Evolutionary conservation across 371 early-diverging fungal genomes (phyloP), one percentile per base, ranked within the genome.

Genomic region (Mortierella sp.): DNA sequence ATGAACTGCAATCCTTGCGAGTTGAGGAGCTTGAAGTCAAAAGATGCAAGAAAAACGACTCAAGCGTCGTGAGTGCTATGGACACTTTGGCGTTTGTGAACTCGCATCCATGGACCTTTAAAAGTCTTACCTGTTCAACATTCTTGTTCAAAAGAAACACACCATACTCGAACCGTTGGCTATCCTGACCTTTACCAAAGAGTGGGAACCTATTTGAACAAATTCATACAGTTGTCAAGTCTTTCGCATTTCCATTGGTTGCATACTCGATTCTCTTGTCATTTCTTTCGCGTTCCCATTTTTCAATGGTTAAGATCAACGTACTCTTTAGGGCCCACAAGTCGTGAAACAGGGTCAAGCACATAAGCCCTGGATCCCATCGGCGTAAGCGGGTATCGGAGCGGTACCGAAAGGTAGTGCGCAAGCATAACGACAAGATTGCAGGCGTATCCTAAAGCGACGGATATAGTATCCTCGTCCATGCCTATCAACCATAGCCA

Each of bases 61-160:
- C 41, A 24, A 54, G n/a, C n/a, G n/a, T n/a, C n/a, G n/a, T n/a
- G n/a, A n/a, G n/a, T n/a, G n/a, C n/a, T n/a, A n/a, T n/a, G n/a
- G n/a, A n/a, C n/a, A n/a, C n/a, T n/a, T n/a, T 0, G 49, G 9
- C 34, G 40, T 47, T 14, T 44, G 28, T 14, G 14, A 27, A 55
- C 2, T 22, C 1, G 8, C 24, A n/a, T 37, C 27, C 9, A 27
- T 1, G n/a, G n/a, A n/a, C n/a, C n/a, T n/a, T 14, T 19, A n/a
- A 6, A 25, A 40, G 7, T 12, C n/a, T 25, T 80, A 90, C 91
- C 86, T 94, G 94, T 67, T 95, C 95, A 58, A 95, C 86, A 54
- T 95, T 83, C 80, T 94, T 94, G 78, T 94, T 95, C 54, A 95
- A 58, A 41, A 95, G 67, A 80, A 92, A 95, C 14, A 95, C 94